Evolutionary conservation across 768 basidiomycete species (phyloP).

Genomic region (Kwoniella dejecticola): DNA sequence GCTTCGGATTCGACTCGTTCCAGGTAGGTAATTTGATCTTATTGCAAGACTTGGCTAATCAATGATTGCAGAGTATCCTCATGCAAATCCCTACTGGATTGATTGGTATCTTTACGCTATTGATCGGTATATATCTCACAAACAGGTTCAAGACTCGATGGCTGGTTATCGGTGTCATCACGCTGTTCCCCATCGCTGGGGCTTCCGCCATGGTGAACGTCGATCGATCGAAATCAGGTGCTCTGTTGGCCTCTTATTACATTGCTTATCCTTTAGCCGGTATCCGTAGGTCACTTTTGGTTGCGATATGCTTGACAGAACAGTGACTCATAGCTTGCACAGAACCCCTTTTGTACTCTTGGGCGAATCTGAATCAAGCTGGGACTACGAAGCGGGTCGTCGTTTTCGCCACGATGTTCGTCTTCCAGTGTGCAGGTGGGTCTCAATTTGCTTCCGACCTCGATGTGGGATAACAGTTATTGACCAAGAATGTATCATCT

Average conservation of each 20-base stretch:
- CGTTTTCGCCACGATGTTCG: conserved; percentile 41
- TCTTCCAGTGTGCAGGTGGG: conserved; percentile 26
- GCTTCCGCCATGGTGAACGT: conserved; percentile 25
- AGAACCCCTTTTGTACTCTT: conserved; percentile 28
- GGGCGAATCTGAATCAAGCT: conserved; percentile 48
- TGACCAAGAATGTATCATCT: too few species aligned
- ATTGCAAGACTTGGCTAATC: too few species aligned
- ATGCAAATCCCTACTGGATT: conserved; percentile 49
- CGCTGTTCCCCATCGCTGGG: conserved; percentile 21
- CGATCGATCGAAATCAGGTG: conserved; percentile 17
- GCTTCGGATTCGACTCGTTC: conserved; percentile 17
- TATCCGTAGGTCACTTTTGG: conserved; percentile 20
- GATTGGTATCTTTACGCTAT: conserved; percentile 39
- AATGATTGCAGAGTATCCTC: conserved; percentile 26
- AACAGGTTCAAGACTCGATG: conserved; percentile 46
- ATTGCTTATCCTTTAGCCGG: conserved; percentile 34
- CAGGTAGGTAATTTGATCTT: background rate
- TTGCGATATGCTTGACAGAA: background rate
- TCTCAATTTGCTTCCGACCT: too few species aligned
- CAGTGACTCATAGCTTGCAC: background rate
- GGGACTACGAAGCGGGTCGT: conserved; percentile 47
- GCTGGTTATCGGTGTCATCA: conserved; percentile 27
- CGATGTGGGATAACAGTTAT: too few species aligned
- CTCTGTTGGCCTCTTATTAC: conserved; percentile 31
- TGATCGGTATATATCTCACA: conserved; percentile 40